Conservation (phyloP, 2,329 filamentous ascomycete species). For the Aspergillus udagawae region DNA sequence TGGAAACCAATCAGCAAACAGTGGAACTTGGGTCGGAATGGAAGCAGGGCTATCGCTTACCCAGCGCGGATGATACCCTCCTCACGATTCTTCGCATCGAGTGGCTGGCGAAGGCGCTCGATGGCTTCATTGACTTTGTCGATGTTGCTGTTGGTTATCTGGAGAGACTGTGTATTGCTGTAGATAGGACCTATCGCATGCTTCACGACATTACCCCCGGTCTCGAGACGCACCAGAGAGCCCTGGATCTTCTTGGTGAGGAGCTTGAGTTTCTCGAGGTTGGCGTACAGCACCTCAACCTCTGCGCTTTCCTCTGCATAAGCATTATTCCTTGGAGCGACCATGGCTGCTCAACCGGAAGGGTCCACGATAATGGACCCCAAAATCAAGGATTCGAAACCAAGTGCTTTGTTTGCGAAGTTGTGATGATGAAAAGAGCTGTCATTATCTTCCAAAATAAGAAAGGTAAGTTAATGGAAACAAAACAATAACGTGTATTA, state of each 20-base stretch:
- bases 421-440: not conserved
- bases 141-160: slow-evolving; percentile 84
- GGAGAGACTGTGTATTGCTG: slow-evolving; percentile 83
- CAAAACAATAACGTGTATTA: not conserved
- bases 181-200: slow-evolving; percentile 91
- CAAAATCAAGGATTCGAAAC: slow-evolving; percentile 6
- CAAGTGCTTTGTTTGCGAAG: not conserved
- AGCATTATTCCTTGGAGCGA: slow-evolving; percentile 52
- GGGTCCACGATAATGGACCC: slow-evolving; percentile 14
- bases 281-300: slow-evolving; percentile 63
- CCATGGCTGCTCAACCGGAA: slow-evolving; percentile 41
- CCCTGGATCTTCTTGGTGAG: slow-evolving; percentile 95
- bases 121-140: slow-evolving; percentile 83
- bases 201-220: slow-evolving; percentile 83
- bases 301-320: slow-evolving; percentile 65
- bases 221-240: slow-evolving; percentile 76
- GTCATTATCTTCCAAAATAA: slow-evolving; percentile 8
- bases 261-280: slow-evolving; percentile 85
- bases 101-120: slow-evolving; percentile 81
- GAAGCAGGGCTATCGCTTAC: slow-evolving; percentile 34
- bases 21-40: not conserved
- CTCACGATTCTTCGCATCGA: slow-evolving; percentile 86
- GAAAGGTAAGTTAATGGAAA: not conserved
- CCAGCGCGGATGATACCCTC: slow-evolving; percentile 85
- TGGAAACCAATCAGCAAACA: not conserved